Base-by-base conservation (phyloP, 2,329 filamentous ascomycete genomes). In the Neodidymelliopsis sp. region DNA sequence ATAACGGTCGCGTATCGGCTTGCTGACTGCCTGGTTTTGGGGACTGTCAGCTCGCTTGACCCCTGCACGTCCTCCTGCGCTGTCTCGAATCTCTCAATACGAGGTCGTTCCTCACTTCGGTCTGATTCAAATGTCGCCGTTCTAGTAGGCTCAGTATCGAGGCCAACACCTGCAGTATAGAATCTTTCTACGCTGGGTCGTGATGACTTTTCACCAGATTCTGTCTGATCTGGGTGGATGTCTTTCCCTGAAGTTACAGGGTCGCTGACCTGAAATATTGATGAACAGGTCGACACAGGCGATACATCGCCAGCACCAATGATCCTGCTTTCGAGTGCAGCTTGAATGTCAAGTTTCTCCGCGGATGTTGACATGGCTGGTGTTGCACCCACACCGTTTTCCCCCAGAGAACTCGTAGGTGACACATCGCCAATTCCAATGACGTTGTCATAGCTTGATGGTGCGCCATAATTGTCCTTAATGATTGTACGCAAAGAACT, bases 261-360 rank as follows among this genome's bases (percentile, higher is more conserved):
- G n/a, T n/a, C n/a, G n/a, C n/a, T n/a, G n/a, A n/a, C n/a, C n/a
- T n/a, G n/a, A n/a, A 23, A 12, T 11, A 36, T 13, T 3, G 30
- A 36, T 13, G 56, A 60, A 15, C 35, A 22, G 19, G 36, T 54
- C 13, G 66, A 67, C 4, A 63, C 50, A 18, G 63, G 63, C 37
- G 65, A 66, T 7, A 66, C 56, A 31, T 69, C 63, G 19, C 60
- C 61, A 15, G 53, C 49, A 22, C 59, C 64, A 15, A 65, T 58
- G 9, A 56, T 22, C 34, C 61, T 57, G 24, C 57, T 66, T 40
- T 63, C 60, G 36, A 61, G 41, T 6, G 47, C 47, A 27, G 47
- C 44, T 20, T 50, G 47, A 12, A 67, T 19, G 46, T 54, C 29
- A 40, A 53, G 27, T 46, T 54, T 28, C n/a, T 47, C 29, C 22